Conservation (phyloP, 1,139 yeast genomes). For the Blastobotrys persicus region DNA sequence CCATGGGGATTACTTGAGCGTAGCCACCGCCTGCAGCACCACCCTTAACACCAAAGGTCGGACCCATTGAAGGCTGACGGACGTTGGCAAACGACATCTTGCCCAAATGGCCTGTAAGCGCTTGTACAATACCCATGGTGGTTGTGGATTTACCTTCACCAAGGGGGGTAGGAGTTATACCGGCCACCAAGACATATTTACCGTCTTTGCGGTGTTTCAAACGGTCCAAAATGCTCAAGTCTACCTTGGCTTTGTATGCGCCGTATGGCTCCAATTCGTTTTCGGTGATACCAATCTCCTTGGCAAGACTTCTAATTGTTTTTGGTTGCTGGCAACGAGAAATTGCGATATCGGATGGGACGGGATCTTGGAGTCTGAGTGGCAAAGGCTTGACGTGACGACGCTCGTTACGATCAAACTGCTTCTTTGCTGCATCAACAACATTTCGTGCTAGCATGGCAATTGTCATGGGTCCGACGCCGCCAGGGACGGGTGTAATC, state of each 20-base stretch:
- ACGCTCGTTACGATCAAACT: constrained; percentile 29
- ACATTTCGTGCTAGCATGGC: constrained; percentile 92
- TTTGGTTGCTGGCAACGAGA: constrained; percentile 88
- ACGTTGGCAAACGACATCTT: constrained; percentile 91
- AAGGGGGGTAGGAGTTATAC: constrained; percentile 96
- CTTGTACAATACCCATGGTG: constrained; percentile 96
- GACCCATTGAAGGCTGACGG: constrained; percentile 99
- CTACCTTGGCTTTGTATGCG: constrained; percentile 85
- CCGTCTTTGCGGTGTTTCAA: constrained; percentile 67
- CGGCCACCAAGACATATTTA: constrained; percentile 89
- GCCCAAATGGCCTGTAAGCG: constrained; percentile 90
- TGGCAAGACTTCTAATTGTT: constrained; percentile 72
- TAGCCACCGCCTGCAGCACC: constrained; percentile 99
- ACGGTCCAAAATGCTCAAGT: constrained; percentile 70
- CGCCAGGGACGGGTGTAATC: constrained; percentile 99
- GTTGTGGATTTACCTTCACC: constrained; percentile 99
- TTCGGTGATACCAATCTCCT: constrained; percentile 77
- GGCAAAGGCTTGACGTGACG: constrained; percentile 53
- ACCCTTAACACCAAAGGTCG: constrained; percentile 97
- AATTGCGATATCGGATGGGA: constrained; percentile 91
- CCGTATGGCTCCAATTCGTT: constrained; percentile 89
- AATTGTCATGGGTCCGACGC: constrained; percentile 99
- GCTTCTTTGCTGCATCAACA: constrained; percentile 68
- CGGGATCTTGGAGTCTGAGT: constrained; percentile 71
- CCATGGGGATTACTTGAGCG: constrained; percentile 98